Conservation (phyloP, 176 grass and related monocot species). For the Puya raimondii region DNA sequence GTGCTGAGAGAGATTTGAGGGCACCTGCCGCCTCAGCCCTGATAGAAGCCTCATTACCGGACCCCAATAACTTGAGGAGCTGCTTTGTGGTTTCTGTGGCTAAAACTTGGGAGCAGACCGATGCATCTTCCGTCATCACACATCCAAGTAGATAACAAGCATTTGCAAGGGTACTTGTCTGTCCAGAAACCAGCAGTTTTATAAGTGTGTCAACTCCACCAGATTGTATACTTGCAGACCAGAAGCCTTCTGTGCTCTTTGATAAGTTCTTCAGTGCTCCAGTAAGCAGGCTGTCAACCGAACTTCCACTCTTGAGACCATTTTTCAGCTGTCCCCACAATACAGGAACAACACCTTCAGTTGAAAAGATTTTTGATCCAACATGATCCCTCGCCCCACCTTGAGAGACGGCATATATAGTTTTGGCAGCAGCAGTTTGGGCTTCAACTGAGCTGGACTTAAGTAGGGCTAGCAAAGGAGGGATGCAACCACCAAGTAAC, state of each 20-base stretch:
- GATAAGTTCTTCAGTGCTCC: conserved; percentile 83
- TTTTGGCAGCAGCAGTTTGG: conserved; percentile 78
- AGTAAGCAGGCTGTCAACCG: conserved; percentile 75
- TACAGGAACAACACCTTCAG: conserved; percentile 77
- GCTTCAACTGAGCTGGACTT: conserved; percentile 69
- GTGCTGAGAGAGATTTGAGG: conserved; percentile 86
- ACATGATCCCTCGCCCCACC: conserved; percentile 91
- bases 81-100: conserved; percentile 78
- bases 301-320: conserved; percentile 60
- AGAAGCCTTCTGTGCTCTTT: conserved; percentile 86
- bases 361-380: conserved; percentile 94
- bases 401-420: conserved; percentile 89
- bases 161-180: conserved; percentile 63
- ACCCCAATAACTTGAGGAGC: conserved; percentile 87
- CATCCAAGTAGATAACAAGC: conserved; percentile 80
- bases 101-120: conserved; percentile 80
- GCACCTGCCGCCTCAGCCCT: conserved; percentile 91
- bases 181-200: conserved; percentile 76
- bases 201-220: conserved; percentile 89
- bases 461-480: conserved; percentile 79
- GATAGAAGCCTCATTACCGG: conserved; percentile 86
- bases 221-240: conserved; percentile 69
- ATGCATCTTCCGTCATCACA: conserved; percentile 87
- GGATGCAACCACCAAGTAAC: conserved; percentile 85
- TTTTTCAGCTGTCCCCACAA: conserved; percentile 86